These are phyloP conservation scores for Heterobasidion parviporum DNA, from an alignment of 1,284 basidiomycete genomes.

Conservation along the genomic window DNA sequence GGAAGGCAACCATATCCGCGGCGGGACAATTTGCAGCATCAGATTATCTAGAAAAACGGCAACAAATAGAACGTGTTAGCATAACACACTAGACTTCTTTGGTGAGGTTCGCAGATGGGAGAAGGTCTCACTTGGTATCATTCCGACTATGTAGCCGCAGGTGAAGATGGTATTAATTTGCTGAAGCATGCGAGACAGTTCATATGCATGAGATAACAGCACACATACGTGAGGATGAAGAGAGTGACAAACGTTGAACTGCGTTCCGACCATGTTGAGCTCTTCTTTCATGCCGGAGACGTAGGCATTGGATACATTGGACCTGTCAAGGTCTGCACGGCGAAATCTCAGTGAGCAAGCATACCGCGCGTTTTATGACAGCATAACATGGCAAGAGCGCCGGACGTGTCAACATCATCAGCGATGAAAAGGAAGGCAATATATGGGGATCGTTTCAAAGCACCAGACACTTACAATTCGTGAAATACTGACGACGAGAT, in stretches of 20 bases:
- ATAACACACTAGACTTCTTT: too few species aligned
- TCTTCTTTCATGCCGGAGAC: constrained; percentile 82
- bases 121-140: constrained; percentile 50
- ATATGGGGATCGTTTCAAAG: background rate
- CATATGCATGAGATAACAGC: background rate
- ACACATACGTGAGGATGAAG: background rate
- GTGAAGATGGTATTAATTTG: constrained; percentile 69
- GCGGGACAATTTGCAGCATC: constrained; percentile 51
- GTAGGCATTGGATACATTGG: constrained; percentile 63
- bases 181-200: constrained; percentile 19
- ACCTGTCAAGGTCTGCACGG: constrained; percentile 49
- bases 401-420: background rate
- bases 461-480: constrained; percentile 39
- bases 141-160: constrained; percentile 63
- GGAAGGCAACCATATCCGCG: constrained; percentile 56
- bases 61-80: too few species aligned
- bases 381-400: background rate
- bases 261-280: constrained; percentile 58
- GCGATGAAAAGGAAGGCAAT: background rate
- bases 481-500: constrained; percentile 41
- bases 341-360: background rate
- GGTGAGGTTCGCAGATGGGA: too few species aligned
- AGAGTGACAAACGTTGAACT: constrained; percentile 47
- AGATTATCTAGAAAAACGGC: constrained; percentile 40
- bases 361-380: background rate